Evolutionary conservation across 2,329 filamentous ascomycete genomes (phyloP), one percentile per base, ranked within the genome.

Genomic region (Phaeosphaeria sp.): DNA sequence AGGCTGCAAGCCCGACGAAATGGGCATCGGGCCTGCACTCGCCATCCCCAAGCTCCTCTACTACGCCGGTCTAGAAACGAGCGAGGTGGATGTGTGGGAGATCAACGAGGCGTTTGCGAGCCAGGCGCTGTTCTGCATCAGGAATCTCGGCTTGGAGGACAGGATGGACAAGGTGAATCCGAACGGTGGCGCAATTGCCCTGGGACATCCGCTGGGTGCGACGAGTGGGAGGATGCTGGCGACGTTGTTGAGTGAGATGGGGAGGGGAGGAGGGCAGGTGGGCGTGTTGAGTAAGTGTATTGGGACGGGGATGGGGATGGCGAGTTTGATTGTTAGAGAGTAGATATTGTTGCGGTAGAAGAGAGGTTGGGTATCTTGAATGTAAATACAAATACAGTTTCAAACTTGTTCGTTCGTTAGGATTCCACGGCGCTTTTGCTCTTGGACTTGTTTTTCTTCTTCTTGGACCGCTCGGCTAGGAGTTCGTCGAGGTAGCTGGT

Each of bases 271-370:
- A 1, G 84, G 90, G 57, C 84, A 94, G 77, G 81, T 96, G 48
- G 93, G 93, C 65, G 91, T 97, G 45, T 86, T 96, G 55, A 95
- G 90, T 71, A 96, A 97, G 91, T 97, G 93, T 76, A 81, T 83
- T 65, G 82, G 82, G 2, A 83, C 82, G 18, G 78, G 78, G 0
- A 84, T 84, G 82, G 82, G 82, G 0, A 83, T 83, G 81, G 82
- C 82, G 36, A 81, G 79, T 68, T 77, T 83, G 76, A 79, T 84
- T 62, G 78, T 83, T 2, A 71, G 80, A 50, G 81, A 83, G 64
- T 82, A 76, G 52, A 33, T 2, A n/a, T n/a, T n/a, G n/a, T n/a
- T n/a, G n/a, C n/a, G n/a, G n/a, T n/a, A n/a, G n/a, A n/a, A n/a
- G n/a, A n/a, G n/a, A n/a, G n/a, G n/a, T n/a, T n/a, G n/a, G 36